Evolutionary conservation across 495 filamentous ascomycete species (phyloP).

Genomic region (Aspergillus coremiiformis): DNA sequence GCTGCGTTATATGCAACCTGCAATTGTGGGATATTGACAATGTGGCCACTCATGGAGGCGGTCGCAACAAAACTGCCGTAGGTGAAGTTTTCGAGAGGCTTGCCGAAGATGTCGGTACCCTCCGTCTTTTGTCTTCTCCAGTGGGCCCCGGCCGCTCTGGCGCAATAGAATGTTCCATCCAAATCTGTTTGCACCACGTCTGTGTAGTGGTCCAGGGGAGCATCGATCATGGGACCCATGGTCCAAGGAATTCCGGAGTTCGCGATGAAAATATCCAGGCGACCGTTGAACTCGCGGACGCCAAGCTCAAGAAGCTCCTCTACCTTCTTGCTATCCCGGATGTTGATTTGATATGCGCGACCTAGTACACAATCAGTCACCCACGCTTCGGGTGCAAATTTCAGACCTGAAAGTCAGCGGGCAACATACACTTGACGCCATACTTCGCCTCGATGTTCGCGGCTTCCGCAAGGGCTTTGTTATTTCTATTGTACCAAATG

Average conservation of each 20-base stretch:
- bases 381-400: background rate
- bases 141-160: conserved; percentile 48
- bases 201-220: conserved; percentile 51
- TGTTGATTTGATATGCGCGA: conserved; percentile 60
- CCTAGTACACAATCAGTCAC: conserved; percentile 31
- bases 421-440: conserved; percentile 55
- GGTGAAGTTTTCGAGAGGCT: conserved; percentile 51
- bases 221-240: conserved; percentile 54
- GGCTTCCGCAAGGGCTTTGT: conserved; percentile 56
- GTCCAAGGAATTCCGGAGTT: conserved; percentile 60
- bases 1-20: conserved; percentile 78
- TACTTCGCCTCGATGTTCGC: conserved; percentile 58
- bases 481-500: conserved; percentile 72
- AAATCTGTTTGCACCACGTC: conserved; percentile 63
- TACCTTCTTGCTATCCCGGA: conserved; percentile 47
- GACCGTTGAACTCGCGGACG: conserved; percentile 52
- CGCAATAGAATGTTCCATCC: conserved; percentile 68
- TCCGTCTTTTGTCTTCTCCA: conserved; percentile 38
- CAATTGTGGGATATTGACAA: conserved; percentile 72
- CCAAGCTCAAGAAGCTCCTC: conserved; percentile 43
- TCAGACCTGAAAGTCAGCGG: background rate
- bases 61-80: conserved; percentile 64
- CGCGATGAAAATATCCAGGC: conserved; percentile 44
- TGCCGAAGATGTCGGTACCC: conserved; percentile 51
- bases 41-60: conserved; percentile 66